Base-by-base conservation (phyloP, 2,329 filamentous ascomycete species). In the Stagonosporopsis rhizophila region DNA sequence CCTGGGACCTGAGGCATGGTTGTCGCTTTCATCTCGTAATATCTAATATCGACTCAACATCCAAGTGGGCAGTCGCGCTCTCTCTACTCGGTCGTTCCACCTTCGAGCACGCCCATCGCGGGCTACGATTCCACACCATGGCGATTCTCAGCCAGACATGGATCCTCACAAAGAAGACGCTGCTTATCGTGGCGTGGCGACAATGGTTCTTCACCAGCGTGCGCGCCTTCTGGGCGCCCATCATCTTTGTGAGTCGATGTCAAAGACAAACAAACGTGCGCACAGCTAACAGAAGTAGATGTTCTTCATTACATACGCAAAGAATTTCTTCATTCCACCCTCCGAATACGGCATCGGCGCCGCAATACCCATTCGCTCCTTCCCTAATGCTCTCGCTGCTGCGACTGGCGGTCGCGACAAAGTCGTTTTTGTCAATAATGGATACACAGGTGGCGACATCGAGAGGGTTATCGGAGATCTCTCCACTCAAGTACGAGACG, bases 301-400 rank as follows among this genome's bases (percentile, higher is more conserved):
- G 75, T 79, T 79, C 69, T 77, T 78, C 64, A 83, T 83, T 42
- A 79, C 80, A 49, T 94, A 89, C 73, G 89, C 91, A 15, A 88
- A 90, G 65, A 93, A 93, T 72, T 85, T 96, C 60, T 94, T 96
- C 68, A 85, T 93, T 3, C 89, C 91, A 1, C 89, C 90, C 1
- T 89, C 89, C 0, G 78, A 83, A 3, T 96, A 84, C 68, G 93
- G 93, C 40, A 87, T 96, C 62, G 89, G 88, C 40, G 72, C 81
- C 0, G 75, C 86, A 0, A 79, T 77, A 6, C 81, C 87, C 0
- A 77, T 96, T 59, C 84, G 87, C 56, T 83, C 85, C 11, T 82
- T 96, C 17, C 69, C 80, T 30, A 78, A 89, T 59, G 91, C 87
- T 1, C 81, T 96, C 28, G 70, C 75, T 19, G 77, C 78, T 23